phyloP scores from a whole-genome alignment of 345 rosid genomes.

The Eutrema japonicum region DNA sequence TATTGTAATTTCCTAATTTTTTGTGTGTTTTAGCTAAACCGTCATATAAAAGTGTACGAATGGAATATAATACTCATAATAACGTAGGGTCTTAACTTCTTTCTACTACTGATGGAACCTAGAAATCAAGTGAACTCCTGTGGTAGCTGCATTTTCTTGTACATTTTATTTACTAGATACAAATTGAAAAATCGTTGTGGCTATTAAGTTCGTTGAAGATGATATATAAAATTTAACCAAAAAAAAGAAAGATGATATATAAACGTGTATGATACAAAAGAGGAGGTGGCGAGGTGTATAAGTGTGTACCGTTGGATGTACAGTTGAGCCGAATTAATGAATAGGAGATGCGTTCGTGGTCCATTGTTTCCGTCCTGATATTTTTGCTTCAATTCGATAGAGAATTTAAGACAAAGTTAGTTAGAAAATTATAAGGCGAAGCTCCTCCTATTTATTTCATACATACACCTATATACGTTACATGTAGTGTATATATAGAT shows the following conservation, averaged over 20 bases:
- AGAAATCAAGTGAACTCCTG: conserved; percentile 9
- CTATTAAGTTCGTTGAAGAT: conserved; percentile 24
- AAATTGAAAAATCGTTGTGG: conserved; percentile 2
- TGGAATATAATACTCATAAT: neutral
- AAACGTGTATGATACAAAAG: conserved; percentile 32
- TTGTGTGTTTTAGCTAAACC: no score
- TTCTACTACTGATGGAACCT: conserved; percentile 27
- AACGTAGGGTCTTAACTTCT: conserved; percentile 14
- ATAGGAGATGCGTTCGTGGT: conserved; percentile 31
- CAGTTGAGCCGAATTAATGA: conserved; percentile 35
- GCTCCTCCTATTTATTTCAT: conserved; percentile 26
- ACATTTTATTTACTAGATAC: neutral
- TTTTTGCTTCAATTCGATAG: conserved; percentile 36
- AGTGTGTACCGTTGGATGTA: conserved; percentile 36
- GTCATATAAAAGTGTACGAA: no score
- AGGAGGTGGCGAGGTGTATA: neutral
- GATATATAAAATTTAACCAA: conserved; percentile 3
- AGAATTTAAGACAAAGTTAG: conserved; percentile 36
- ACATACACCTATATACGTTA: conserved; percentile 19
- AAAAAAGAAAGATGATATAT: neutral
- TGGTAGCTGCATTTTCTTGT: conserved; percentile 13
- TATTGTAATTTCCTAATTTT: no score
- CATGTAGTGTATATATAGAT: neutral
- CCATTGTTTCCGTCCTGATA: conserved; percentile 28
- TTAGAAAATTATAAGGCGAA: conserved; percentile 23